Evolutionary conservation across 75 land plant genomes (phyloP).

Genomic region (Cupressus sempervirens): DNA sequence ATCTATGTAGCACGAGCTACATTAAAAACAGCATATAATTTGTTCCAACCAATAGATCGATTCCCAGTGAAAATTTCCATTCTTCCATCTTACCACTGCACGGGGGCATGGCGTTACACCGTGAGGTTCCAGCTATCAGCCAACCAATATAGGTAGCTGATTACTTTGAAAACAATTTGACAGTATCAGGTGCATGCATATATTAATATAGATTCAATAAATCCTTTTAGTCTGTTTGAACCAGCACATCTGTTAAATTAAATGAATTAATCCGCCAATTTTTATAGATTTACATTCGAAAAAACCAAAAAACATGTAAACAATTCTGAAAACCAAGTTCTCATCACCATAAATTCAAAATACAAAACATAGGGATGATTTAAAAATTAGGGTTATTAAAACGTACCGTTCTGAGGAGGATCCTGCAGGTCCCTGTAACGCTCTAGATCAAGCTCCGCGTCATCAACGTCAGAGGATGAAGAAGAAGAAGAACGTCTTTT

Average conservation of each 20-base stretch:
- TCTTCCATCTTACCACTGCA: neutral
- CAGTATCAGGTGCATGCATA: neutral
- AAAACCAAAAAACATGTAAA: neutral
- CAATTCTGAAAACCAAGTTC: neutral
- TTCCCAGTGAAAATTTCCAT: too few species aligned
- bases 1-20: neutral
- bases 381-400: neutral
- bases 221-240: neutral
- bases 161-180: neutral
- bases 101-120: neutral
- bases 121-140: neutral
- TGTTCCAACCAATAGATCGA: too few species aligned
- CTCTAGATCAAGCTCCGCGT: conserved; percentile 57
- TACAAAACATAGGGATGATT: neutral
- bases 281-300: neutral
- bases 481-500: conserved; percentile 17
- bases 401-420: conserved; percentile 3
- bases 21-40: too few species aligned
- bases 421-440: conserved; percentile 62
- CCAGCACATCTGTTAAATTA: neutral
- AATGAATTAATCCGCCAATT: neutral
- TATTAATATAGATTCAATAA: neutral
- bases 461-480: conserved; percentile 11
- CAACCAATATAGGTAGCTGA: neutral
- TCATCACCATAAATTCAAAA: neutral